Conservation (phyloP, 371 early-diverging fungal species). For the Mortierella sp. region DNA sequence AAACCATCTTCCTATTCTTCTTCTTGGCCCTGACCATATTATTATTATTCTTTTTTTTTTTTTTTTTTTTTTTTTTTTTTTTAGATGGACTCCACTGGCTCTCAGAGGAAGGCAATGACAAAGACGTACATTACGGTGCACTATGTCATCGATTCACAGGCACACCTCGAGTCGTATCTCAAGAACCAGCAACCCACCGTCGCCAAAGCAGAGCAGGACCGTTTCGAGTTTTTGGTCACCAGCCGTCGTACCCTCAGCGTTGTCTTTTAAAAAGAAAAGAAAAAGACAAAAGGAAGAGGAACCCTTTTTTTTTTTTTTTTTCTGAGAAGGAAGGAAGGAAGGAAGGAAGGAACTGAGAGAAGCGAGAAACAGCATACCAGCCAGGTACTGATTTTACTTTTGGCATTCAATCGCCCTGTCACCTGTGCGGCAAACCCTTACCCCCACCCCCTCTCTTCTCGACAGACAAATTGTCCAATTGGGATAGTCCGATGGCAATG, state of each 20-base stretch:
- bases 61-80: background rate
- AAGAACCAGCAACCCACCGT: slow-evolving; percentile 24
- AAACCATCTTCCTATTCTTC: no score
- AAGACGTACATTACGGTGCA: slow-evolving; percentile 54
- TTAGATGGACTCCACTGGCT: slow-evolving; percentile 54
- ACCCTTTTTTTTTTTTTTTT: no score
- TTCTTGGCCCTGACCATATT: no score
- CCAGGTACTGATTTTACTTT: no score
- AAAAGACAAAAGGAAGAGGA: background rate
- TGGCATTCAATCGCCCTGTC: no score
- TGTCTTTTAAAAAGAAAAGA: background rate
- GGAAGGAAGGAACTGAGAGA: no score
- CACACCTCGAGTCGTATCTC: slow-evolving; percentile 50
- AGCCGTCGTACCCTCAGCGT: slow-evolving; percentile 7
- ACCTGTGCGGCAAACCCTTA: no score
- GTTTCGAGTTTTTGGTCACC: slow-evolving; percentile 11
- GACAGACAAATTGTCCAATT: no score
- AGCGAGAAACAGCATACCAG: no score
- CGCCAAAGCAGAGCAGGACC: slow-evolving; percentile 7
- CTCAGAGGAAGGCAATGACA: slow-evolving; percentile 52
- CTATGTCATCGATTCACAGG: slow-evolving; percentile 51
- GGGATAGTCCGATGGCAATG: no score
- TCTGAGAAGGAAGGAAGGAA: no score
- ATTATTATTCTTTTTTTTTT: background rate
- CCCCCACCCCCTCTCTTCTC: no score